A percentile compares a stretch with the other conserved stretches of the same genome.
These are phyloP conservation scores for Stephanodiscus triporus DNA, from an alignment of 108 stramenopile species.

Conservation along the genomic window DNA sequence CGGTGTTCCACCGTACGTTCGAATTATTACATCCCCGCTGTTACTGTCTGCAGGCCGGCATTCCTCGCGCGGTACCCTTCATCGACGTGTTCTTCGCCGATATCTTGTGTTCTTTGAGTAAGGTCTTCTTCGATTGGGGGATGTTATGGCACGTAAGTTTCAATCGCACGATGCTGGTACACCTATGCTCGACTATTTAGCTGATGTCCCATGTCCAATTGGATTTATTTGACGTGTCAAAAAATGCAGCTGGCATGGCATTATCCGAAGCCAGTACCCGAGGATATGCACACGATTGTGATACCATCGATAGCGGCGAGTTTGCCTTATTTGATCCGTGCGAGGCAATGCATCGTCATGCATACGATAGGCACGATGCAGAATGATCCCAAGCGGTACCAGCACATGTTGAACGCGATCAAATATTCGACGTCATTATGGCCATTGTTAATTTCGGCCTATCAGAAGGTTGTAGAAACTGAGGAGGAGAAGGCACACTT, in stretches of 20 bases:
- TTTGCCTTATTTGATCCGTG: constrained; percentile 82
- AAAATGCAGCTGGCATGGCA: constrained; percentile 57
- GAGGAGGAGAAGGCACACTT: constrained; percentile 43
- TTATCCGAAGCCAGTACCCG: constrained; percentile 79
- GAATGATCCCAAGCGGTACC: constrained; percentile 69
- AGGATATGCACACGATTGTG: constrained; percentile 67
- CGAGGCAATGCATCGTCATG: constrained; percentile 86
- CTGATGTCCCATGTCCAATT: background rate
- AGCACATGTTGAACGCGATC: constrained; percentile 81
- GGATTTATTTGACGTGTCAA: background rate
- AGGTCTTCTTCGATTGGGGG: constrained; percentile 92
- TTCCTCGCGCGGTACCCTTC: constrained; percentile 77
- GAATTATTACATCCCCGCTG: constrained; percentile 82
- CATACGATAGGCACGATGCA: constrained; percentile 67
- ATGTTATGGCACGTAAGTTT: constrained; percentile 64
- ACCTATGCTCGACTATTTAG: background rate
- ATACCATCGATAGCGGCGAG: constrained; percentile 75
- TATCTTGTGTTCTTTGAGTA: constrained; percentile 82
- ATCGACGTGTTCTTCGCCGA: constrained; percentile 89
- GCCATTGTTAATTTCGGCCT: constrained; percentile 78
- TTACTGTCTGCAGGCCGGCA: constrained; percentile 42
- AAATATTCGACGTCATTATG: constrained; percentile 83
- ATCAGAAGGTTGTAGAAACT: constrained; percentile 65
- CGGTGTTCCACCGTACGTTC: constrained; percentile 62
- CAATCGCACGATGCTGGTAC: no score